Evolutionary conservation across 176 grass and related monocot genomes (phyloP).

Genomic region (Themeda triandra): DNA sequence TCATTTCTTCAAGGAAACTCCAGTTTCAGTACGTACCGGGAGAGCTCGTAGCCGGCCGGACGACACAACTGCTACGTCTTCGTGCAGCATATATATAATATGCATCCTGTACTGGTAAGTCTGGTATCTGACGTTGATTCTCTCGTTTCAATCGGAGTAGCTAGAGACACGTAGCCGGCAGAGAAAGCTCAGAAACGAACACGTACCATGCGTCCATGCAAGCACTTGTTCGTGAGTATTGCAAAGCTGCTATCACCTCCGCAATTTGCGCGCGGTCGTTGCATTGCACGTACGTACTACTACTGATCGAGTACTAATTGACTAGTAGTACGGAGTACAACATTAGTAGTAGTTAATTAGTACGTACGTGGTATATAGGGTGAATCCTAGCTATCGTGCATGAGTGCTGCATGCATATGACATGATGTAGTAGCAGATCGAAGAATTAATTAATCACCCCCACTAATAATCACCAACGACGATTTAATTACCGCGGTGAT

Average conservation of each 20-base stretch:
- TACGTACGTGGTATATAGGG: neutral
- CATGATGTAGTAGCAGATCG: neutral
- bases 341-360: no score
- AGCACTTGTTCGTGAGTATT: no score
- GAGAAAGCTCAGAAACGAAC: neutral
- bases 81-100: constrained; percentile 1
- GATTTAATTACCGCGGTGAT: neutral
- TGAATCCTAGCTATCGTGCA: neutral
- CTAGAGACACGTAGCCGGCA: neutral
- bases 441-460: neutral
- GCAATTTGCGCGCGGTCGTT: neutral
- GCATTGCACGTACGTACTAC: no score
- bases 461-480: neutral
- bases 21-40: neutral
- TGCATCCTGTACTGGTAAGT: neutral
- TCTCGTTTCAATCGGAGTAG: neutral
- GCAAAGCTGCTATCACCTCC: neutral
- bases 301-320: no score
- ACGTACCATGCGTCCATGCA: neutral
- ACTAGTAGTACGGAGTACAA: neutral
- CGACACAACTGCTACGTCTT: constrained; percentile 4
- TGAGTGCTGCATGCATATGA: constrained; percentile 9
- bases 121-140: neutral
- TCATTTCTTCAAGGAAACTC: constrained; percentile 57
- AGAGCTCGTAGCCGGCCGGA: neutral